Evolutionary conservation across 164 flowering plant species (phyloP), one percentile per base, ranked within the genome.

Genomic region (Liquidambar formosana): DNA sequence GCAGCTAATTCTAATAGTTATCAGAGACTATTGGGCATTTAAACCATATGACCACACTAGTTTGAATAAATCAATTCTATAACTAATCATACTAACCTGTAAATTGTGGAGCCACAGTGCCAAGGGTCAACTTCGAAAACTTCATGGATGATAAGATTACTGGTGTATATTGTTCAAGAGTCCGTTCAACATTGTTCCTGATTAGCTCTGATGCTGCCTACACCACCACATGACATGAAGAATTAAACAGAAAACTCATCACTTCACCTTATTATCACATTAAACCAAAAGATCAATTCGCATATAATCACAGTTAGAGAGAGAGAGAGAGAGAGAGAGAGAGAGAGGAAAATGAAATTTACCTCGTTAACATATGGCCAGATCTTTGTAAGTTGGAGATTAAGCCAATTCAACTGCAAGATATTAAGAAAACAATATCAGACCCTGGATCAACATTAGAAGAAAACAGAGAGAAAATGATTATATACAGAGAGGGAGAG

Each of bases 191-290:
- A 65, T 75, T 78, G 46, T 74, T 77, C 73, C 79, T 86, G 68
- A 95, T 90, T 69, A 93, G 85, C 84, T 91, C 96, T 8, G 98
- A 93, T 46, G 97, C 98, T 74, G 99, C 99, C 99, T 95, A 77
- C 27, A 57, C 25, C 62, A 75, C 28, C 60, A 61, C 13, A 66
- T 60, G 13, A 5, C 14, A 14, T 14, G 6, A 2, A 60, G 41
- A 57, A 26, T 33, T 33, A 33, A 33, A 33, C 1, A 33, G 28
- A 54, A 66, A 10, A 16, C n/a, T n/a, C n/a, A 28, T n/a, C 53
- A 49, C 14, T 16, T n/a, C n/a, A 6, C 16, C 18, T 49, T n/a
- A 49, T 49, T n/a, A 49, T 18, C 53, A 49, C 53, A 49, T 49
- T 18, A 63, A 19, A n/a, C n/a, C n/a, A n/a, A n/a, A n/a, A n/a